phyloP scores from a whole-genome alignment of 1,139 yeast species.

The Komagataea norvegica region DNA sequence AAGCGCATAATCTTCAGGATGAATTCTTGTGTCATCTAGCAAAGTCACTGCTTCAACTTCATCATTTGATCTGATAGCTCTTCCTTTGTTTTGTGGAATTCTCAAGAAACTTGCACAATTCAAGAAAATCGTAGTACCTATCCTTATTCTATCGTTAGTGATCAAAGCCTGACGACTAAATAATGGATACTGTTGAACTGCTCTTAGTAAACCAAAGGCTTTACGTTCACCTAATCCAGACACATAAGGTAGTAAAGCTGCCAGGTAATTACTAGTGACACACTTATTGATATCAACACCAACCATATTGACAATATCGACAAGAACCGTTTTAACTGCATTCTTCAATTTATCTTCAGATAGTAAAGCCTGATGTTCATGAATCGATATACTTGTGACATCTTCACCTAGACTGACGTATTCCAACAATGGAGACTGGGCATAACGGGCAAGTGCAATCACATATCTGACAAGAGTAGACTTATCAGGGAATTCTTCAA shows the following conservation, averaged over 20 bases:
- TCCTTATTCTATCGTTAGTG: slow-evolving; percentile 56
- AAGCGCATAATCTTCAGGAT: slow-evolving; percentile 94
- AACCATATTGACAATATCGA: slow-evolving; percentile 84
- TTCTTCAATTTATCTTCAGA: slow-evolving; percentile 59
- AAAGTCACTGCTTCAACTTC: slow-evolving; percentile 63
- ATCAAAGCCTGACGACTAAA: slow-evolving; percentile 67
- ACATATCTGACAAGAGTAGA: slow-evolving; percentile 81
- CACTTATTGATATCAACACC: slow-evolving; percentile 95
- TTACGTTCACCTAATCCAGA: slow-evolving; percentile 96
- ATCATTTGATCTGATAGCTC: slow-evolving; percentile 33
- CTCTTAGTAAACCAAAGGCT: slow-evolving; percentile 80
- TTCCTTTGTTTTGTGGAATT: slow-evolving; percentile 57
- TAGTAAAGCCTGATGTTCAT: slow-evolving; percentile 69
- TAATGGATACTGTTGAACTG: slow-evolving; percentile 71
- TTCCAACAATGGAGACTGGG: slow-evolving; percentile 87
- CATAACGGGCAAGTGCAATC: slow-evolving; percentile 83
- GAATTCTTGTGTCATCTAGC: slow-evolving; percentile 92
- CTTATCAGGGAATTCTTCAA: slow-evolving; percentile 79
- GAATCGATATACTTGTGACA: slow-evolving; percentile 64
- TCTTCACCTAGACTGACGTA: slow-evolving; percentile 78
- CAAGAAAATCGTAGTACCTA: slow-evolving; percentile 77
- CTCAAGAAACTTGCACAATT: slow-evolving; percentile 89
- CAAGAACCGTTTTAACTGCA: slow-evolving; percentile 77
- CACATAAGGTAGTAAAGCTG: slow-evolving; percentile 68
- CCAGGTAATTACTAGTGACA: slow-evolving; percentile 65